phyloP scores from a whole-genome alignment of 2,329 filamentous ascomycete species.

The Macrophomina phaseolina region DNA sequence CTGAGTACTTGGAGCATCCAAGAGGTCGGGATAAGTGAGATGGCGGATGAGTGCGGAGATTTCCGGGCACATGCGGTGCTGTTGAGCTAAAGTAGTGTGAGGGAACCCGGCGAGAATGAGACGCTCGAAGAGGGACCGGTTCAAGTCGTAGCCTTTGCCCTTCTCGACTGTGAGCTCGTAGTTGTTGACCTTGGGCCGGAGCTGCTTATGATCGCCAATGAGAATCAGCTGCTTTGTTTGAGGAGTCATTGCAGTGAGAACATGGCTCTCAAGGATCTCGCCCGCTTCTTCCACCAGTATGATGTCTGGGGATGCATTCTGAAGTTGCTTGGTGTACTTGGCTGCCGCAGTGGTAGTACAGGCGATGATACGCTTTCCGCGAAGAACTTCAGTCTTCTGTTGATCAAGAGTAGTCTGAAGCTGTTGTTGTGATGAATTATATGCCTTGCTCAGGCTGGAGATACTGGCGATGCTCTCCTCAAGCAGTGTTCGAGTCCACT shows the following conservation, averaged over 20 bases:
- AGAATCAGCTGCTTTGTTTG: slow-evolving; percentile 68
- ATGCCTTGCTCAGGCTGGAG: slow-evolving; percentile 44
- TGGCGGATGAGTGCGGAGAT: slow-evolving; percentile 65
- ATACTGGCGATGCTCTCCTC: slow-evolving; percentile 59
- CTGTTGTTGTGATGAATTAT: slow-evolving; percentile 42
- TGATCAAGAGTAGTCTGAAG: slow-evolving; percentile 42
- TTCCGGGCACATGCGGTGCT: slow-evolving; percentile 73
- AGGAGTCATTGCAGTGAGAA: slow-evolving; percentile 64
- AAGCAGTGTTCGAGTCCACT: slow-evolving; percentile 43
- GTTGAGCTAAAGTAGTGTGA: slow-evolving; percentile 61
- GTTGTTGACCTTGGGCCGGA: slow-evolving; percentile 70
- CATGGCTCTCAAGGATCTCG: slow-evolving; percentile 72
- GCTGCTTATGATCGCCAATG: slow-evolving; percentile 76
- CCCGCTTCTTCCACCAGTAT: slow-evolving; percentile 75
- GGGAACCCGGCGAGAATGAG: slow-evolving; percentile 62
- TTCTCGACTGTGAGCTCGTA: slow-evolving; percentile 67
- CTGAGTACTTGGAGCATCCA: slow-evolving; percentile 60
- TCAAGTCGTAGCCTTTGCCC: slow-evolving; percentile 69
- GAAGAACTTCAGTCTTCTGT: slow-evolving; percentile 46
- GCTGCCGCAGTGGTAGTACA: slow-evolving; percentile 76
- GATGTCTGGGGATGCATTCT: slow-evolving; percentile 61
- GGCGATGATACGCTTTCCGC: slow-evolving; percentile 66
- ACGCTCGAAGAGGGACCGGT: slow-evolving; percentile 72
- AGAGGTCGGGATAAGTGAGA: slow-evolving; percentile 67
- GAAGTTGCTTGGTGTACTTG: slow-evolving; percentile 63